Percentiles rank a stretch among this genome's conserved stretches.
phyloP scores from a whole-genome alignment of 768 basidiomycete species.

The Termitomyces sp. region DNA sequence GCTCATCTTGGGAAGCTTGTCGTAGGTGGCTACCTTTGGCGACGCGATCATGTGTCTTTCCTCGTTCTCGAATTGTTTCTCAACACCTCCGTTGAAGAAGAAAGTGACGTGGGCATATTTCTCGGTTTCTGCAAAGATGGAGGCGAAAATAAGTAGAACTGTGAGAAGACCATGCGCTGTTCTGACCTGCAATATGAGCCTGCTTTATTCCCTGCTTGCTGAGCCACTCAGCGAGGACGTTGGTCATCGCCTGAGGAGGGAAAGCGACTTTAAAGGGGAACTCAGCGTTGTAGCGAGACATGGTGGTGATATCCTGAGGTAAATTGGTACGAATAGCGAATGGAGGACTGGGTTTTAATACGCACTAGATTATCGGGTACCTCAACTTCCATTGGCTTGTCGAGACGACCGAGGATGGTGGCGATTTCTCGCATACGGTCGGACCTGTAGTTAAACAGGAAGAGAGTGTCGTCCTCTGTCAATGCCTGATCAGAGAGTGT shows the following conservation, averaged over 20 bases:
- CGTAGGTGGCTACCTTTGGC: constrained; percentile 93
- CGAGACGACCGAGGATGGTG: constrained; percentile 72
- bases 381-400: constrained; percentile 80
- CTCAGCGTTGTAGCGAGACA: constrained; percentile 90
- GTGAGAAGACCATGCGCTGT: neutral
- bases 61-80: constrained; percentile 83
- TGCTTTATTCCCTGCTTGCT: constrained; percentile 75
- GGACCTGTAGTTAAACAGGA: constrained; percentile 97
- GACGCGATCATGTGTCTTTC: constrained; percentile 86
- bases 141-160: neutral
- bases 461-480: constrained; percentile 79
- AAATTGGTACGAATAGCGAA: neutral
- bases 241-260: constrained; percentile 91
- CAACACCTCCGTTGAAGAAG: constrained; percentile 97
- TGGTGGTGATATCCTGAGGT: constrained; percentile 76
- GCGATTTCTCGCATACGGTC: constrained; percentile 93
- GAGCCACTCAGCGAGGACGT: constrained; percentile 93
- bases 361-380: constrained; percentile 78
- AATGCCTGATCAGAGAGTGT: neutral
- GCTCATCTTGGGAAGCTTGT: constrained; percentile 87
- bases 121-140: constrained; percentile 65
- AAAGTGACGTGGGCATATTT: constrained; percentile 98
- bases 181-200: constrained; percentile 77
- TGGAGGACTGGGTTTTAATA: neutral
- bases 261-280: constrained; percentile 89